Percentiles rank a stretch among this genome's conserved stretches.
Conservation (phyloP, 805 yeast species). For the Starmerella floris region DNA sequence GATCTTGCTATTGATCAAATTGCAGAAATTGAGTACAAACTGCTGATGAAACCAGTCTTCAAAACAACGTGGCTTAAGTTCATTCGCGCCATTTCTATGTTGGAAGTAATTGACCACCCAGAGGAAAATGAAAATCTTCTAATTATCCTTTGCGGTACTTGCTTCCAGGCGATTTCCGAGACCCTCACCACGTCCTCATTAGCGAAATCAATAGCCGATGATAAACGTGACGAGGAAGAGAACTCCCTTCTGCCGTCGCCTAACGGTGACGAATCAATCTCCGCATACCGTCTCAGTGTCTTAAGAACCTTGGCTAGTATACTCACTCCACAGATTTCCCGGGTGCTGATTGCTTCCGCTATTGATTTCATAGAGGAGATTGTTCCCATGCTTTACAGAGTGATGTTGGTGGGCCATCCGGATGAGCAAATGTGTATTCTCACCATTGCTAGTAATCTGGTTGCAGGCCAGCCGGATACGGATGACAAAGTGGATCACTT, state of each 20-base stretch:
- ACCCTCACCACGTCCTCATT: neutral
- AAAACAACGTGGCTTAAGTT: slow-evolving; percentile 61
- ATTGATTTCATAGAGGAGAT: slow-evolving; percentile 45
- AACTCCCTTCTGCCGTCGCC: neutral
- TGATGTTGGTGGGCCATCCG: slow-evolving; percentile 41
- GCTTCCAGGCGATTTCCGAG: slow-evolving; percentile 51
- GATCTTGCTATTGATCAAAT: slow-evolving; percentile 27
- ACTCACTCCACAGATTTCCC: slow-evolving; percentile 43
- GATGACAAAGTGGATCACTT: slow-evolving; percentile 59
- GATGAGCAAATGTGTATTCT: slow-evolving; percentile 38
- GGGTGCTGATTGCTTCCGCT: slow-evolving; percentile 33
- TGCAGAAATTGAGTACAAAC: slow-evolving; percentile 26
- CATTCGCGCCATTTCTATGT: slow-evolving; percentile 54
- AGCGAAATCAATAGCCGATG: neutral
- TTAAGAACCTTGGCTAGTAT: slow-evolving; percentile 42
- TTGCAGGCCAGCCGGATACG: slow-evolving; percentile 33
- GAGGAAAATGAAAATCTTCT: slow-evolving; percentile 44
- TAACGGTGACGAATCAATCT: neutral
- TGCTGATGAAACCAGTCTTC: slow-evolving; percentile 36
- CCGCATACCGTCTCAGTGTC: slow-evolving; percentile 28
- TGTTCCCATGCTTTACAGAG: slow-evolving; percentile 60
- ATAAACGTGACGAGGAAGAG: neutral
- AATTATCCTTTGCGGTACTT: slow-evolving; percentile 64
- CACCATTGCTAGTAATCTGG: slow-evolving; percentile 46
- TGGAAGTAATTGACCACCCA: slow-evolving; percentile 31